phyloP scores from a whole-genome alignment of 225 moss, liverwort and hornwort species.

The Lunularia cruciata region DNA sequence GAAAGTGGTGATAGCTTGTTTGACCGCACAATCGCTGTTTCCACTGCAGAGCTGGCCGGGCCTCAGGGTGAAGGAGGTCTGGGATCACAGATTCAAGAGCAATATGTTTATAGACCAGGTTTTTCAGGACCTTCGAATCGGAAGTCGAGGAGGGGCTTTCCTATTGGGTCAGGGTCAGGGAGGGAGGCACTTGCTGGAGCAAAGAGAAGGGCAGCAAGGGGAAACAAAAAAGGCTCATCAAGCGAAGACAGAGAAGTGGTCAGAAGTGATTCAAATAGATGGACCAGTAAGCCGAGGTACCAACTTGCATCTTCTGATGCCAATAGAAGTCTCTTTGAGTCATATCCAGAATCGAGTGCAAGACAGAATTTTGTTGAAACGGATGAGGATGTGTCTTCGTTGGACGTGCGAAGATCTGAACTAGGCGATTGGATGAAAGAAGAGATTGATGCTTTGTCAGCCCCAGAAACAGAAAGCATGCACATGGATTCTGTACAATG shows the following conservation, averaged over 20 bases:
- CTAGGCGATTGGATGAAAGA: constrained; percentile 7
- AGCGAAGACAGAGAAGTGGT: constrained; percentile 26
- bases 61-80: constrained; percentile 31
- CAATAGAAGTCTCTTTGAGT: background rate
- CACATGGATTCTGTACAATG: background rate
- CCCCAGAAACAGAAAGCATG: background rate
- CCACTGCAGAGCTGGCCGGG: constrained; percentile 49
- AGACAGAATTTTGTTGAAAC: constrained; percentile 1
- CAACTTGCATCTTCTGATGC: constrained; percentile 10
- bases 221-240: constrained; percentile 12
- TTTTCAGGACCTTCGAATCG: constrained; percentile 35
- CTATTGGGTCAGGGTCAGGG: constrained; percentile 25
- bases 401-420: constrained; percentile 2
- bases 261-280: constrained; percentile 30
- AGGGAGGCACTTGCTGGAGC: constrained; percentile 26
- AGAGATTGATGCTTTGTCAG: background rate
- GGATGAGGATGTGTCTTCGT: constrained; percentile 6
- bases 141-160: constrained; percentile 34
- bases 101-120: constrained; percentile 40
- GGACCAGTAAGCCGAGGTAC: constrained; percentile 12
- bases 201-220: constrained; percentile 28
- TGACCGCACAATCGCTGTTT: constrained; percentile 59
- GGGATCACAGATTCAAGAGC: constrained; percentile 25
- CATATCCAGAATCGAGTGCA: background rate
- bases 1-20: constrained; percentile 48